Conservation (phyloP, 2,329 filamentous ascomycete species). For the Neofusicoccum cordaticola region DNA sequence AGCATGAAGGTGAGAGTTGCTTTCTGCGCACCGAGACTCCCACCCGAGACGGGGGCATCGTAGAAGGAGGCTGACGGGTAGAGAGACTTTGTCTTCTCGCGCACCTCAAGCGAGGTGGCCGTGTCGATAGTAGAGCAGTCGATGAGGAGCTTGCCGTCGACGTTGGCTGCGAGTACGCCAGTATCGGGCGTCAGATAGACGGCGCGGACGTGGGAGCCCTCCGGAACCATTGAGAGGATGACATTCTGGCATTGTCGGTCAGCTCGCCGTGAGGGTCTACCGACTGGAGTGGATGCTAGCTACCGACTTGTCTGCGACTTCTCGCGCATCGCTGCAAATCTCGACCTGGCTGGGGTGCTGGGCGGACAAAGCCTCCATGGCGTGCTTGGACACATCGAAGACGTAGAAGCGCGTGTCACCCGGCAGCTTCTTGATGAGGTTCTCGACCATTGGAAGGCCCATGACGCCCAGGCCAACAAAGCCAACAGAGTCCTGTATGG, state of each 20-base stretch:
- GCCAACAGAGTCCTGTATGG: conserved; percentile 32
- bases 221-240: conserved; percentile 54
- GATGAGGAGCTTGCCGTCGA: conserved; percentile 50
- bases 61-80: conserved; percentile 49
- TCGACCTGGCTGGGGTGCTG: conserved; percentile 36
- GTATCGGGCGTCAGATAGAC: conserved; percentile 49
- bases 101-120: conserved; percentile 48
- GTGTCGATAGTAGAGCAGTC: conserved; percentile 59
- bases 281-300: not conserved
- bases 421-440: conserved; percentile 49
- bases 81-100: conserved; percentile 35
- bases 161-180: conserved; percentile 43
- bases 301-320: conserved; percentile 52
- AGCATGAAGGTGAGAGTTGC: conserved; percentile 57
- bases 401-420: conserved; percentile 45
- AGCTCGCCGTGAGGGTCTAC: not conserved
- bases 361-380: conserved; percentile 42
- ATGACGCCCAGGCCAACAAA: conserved; percentile 58
- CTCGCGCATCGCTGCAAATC: conserved; percentile 43
- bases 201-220: conserved; percentile 50
- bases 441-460: conserved; percentile 53
- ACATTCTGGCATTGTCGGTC: conserved; percentile 37
- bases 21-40: conserved; percentile 51
- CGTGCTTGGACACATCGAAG: conserved; percentile 47
- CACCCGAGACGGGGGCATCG: conserved; percentile 54